Percentiles rank a stretch among this genome's conserved stretches.
Evolutionary conservation across 768 basidiomycete species (phyloP).

Genomic region (Arthromyces matolae): DNA sequence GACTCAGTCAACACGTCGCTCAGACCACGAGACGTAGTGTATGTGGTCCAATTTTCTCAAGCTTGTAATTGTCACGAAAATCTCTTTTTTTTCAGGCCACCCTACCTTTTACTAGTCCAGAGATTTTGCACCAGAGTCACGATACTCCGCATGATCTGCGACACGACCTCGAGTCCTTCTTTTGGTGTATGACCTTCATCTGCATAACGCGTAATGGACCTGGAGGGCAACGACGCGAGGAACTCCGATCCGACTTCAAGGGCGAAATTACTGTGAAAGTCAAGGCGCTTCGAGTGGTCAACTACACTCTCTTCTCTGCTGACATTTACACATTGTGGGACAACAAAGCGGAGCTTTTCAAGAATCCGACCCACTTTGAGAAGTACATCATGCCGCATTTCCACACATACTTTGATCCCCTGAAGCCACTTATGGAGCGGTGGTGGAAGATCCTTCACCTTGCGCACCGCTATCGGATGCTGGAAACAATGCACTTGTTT

Average conservation of each 20-base stretch:
- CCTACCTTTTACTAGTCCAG: too few species aligned
- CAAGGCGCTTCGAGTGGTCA: background rate
- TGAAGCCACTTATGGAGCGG: background rate
- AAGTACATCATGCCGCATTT: background rate
- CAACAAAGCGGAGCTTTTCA: background rate
- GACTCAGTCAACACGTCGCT: too few species aligned
- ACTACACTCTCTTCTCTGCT: background rate
- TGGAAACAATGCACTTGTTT: background rate
- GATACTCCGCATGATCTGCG: background rate
- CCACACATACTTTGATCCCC: constrained; percentile 7
- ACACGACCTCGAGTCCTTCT: background rate
- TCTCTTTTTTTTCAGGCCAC: too few species aligned
- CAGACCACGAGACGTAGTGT: too few species aligned
- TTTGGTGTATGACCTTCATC: background rate
- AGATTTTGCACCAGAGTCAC: too few species aligned
- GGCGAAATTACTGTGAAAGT: too few species aligned
- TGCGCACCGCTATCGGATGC: background rate
- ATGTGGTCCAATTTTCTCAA: too few species aligned
- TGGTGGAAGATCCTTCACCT: constrained; percentile 7
- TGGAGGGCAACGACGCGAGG: background rate
- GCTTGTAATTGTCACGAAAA: too few species aligned
- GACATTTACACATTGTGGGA: background rate
- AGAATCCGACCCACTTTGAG: background rate
- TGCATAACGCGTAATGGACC: background rate
- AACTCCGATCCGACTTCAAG: background rate